Evolutionary conservation across 371 early-diverging fungal species (phyloP), one percentile per base, ranked within the genome.

Genomic region (Neoconidiobolus thromboides): DNA sequence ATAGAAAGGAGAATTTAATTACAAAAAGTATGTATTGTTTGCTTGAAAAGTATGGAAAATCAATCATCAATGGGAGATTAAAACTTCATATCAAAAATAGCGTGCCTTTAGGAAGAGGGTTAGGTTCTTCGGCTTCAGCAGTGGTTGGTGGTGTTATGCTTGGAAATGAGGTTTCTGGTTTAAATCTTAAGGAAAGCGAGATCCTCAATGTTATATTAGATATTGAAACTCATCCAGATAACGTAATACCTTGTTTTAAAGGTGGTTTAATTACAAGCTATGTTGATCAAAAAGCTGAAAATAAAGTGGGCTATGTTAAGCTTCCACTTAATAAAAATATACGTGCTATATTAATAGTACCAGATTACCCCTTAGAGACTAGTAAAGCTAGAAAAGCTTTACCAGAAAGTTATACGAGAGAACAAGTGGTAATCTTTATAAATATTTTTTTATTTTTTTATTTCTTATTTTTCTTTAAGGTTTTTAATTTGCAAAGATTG

Each of bases 201-300:
- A 70, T 94, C 68, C 73, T 96, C 47, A 92, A 95, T 66, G 91
- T 80, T 62, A 82, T 83, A 60, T 66, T 90, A 61, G 76, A 83
- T 74, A 83, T 95, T 38, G 98, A 97, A 69, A 84, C 89, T 48
- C 98, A 97, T 63, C 96, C 96, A 0, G 98, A 97, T 65, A 97
- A 97, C 69, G 89, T 93, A 0, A 84, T 93, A 1, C 91, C 96
- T 36, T 86, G 91, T 7, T 68, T 96, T 43, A 76, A 93, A 53
- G 98, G 98, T 60, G 95, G 95, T 3, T 90, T 94, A 65, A 84
- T 93, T 2, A 87, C 85, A 58, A 91, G 85, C 65, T 26, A 26
- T 26, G 26, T 26, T 26, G 26, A 26, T 26, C 26, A 26, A 26
- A 26, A 26, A 26, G 26, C 26, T 26, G 26, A 26, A 26, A 26